Percentiles rank a stretch among this genome's conserved stretches.
These are phyloP conservation scores for Naganishia albida DNA, from an alignment of 1,284 basidiomycete genomes.

Conservation along the genomic window DNA sequence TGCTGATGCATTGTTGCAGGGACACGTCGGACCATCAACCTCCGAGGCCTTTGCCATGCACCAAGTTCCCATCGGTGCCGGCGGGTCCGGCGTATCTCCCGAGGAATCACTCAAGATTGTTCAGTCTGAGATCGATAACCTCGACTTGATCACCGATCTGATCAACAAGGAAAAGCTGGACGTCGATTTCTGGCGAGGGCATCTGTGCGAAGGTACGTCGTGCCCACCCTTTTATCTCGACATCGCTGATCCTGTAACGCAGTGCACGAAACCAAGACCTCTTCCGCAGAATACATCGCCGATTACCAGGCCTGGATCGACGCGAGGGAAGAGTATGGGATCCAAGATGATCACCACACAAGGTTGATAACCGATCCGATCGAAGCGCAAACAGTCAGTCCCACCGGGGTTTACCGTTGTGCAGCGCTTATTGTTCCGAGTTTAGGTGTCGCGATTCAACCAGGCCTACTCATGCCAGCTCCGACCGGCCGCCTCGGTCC, in stretches of 20 bases:
- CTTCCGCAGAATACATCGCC: constrained; percentile 28
- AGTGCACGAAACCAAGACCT: constrained; percentile 35
- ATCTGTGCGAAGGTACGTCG: constrained; percentile 36
- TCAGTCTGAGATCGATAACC: constrained; percentile 41
- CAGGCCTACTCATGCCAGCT: background rate
- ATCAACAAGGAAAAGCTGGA: constrained; percentile 35
- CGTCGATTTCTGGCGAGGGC: constrained; percentile 42
- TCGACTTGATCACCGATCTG: constrained; percentile 36
- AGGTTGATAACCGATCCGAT: constrained; percentile 38
- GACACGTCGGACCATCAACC: constrained; percentile 1
- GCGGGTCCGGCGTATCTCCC: constrained; percentile 29
- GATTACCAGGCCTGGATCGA: constrained; percentile 36
- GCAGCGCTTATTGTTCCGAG: background rate
- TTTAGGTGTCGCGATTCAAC: constrained; percentile 2
- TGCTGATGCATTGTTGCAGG: background rate
- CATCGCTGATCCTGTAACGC: background rate
- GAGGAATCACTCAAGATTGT: constrained; percentile 37
- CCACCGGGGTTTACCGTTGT: background rate
- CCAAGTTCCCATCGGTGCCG: constrained; percentile 36
- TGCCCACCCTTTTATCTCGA: background rate
- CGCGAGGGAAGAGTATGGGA: constrained; percentile 34
- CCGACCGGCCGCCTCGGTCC: constrained; percentile 10
- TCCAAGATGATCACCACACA: constrained; percentile 33
- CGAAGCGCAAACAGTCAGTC: constrained; percentile 41
- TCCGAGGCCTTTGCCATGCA: background rate